phyloP scores from a whole-genome alignment of 1,284 basidiomycete species.

The Tremellales sp. region DNA sequence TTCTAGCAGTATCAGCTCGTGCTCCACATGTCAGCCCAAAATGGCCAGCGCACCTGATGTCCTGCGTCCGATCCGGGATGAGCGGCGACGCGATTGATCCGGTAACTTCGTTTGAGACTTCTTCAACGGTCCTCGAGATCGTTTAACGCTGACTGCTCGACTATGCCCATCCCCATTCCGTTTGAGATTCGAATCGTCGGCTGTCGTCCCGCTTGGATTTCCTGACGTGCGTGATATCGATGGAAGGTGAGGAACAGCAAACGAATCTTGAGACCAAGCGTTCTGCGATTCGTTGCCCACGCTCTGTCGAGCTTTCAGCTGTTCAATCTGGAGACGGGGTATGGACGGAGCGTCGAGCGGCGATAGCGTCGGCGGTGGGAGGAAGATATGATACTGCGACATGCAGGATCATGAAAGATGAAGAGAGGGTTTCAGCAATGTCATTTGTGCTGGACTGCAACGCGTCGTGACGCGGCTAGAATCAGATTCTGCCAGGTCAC shows the following conservation, averaged over 20 bases:
- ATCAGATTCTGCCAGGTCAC: no score
- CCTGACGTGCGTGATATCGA: neutral
- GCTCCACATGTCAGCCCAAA: neutral
- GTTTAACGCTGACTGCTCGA: neutral
- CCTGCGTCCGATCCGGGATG: neutral
- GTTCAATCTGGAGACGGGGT: neutral
- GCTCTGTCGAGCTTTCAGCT: neutral
- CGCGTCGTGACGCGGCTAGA: no score
- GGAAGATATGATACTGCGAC: conserved; percentile 13
- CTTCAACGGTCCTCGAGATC: neutral
- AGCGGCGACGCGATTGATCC: neutral
- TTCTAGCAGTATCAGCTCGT: neutral
- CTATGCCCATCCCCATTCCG: neutral
- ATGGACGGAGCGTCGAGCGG: neutral
- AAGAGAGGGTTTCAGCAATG: no score
- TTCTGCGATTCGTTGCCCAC: neutral
- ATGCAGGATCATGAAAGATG: no score
- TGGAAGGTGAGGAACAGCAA: no score
- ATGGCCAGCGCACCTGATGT: neutral
- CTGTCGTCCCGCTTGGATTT: neutral
- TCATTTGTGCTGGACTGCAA: no score
- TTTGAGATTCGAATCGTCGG: neutral
- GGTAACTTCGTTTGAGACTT: neutral
- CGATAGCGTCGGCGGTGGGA: conserved; percentile 8
- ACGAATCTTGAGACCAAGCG: neutral